Base-by-base conservation (phyloP, 305 asterid genomes). In the Fraxinus albicans region DNA sequence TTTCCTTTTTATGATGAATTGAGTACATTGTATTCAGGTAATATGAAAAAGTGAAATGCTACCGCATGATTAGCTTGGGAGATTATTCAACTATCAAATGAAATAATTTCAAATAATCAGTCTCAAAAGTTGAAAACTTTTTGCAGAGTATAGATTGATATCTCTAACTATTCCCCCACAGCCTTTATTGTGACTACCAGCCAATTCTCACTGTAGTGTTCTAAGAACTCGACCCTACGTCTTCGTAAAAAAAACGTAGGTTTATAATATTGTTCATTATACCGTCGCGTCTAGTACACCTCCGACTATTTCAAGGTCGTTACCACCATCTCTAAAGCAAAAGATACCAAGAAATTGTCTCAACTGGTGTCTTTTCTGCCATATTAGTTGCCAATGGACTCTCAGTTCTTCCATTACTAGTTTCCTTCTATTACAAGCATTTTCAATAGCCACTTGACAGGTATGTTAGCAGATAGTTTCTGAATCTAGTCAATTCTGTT, bases 111-210 rank as follows among this genome's bases (percentile, higher is more conserved):
- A 13, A 13, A 47, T 15, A 47, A 47, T 12, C 34, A 12, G 77
- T 60, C 42, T 55, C 42, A 82, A 86, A 83, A 79, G 89, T 81
- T 83, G 10, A 74, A 53, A 79, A 23, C 77, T 42, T 79, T 42
- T 27, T 33, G 79, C 25, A 29, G 55, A 73, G 78, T 55, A 82
- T 17, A 77, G 53, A 60, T 17, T 38, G 23, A 33, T 3, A 76
- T 8, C 76, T 65, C 53, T 8, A 65, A 21, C 21, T 63, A 60
- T 25, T 44, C 55, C n/a, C n/a, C 53, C n/a, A 44, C 55, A 12
- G n/a, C 55, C 55, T 44, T 44, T 44, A 44, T 78, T 40, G 44
- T 63, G 31, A 19, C 70, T 58, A 76, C 33, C 33, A 12, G 2
- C 50, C 53, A 63, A 19, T 73, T 77, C 79, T 36, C 42, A 36